Percentiles rank a stretch among this genome's conserved stretches.
These are phyloP conservation scores for Ottelia alismoides DNA, from an alignment of 106 monocot species.

Conservation along the genomic window DNA sequence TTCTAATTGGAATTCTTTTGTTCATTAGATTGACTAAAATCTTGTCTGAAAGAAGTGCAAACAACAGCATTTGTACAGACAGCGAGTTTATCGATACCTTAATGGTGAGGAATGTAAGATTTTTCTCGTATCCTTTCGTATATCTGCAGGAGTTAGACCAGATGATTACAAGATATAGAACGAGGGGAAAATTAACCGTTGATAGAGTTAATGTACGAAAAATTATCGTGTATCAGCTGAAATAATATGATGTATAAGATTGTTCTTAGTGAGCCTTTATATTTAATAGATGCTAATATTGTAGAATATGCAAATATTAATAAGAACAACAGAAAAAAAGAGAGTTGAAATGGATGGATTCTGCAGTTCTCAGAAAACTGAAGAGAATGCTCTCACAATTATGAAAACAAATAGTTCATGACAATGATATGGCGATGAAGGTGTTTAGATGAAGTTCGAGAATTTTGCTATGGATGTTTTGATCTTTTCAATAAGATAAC, in stretches of 20 bases:
- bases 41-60: background rate
- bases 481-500: background rate
- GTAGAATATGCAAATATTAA: background rate
- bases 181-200: background rate
- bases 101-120: slow-evolving; percentile 76
- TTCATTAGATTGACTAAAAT: background rate
- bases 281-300: background rate
- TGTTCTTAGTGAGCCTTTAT: background rate
- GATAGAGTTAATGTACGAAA: too few relatives aligned
- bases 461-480: background rate
- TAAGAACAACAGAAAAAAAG: background rate
- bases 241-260: background rate
- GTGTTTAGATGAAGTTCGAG: background rate
- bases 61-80: background rate
- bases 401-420: background rate
- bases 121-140: slow-evolving; percentile 63
- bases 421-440: background rate
- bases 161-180: background rate
- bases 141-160: slow-evolving; percentile 38
- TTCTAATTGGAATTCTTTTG: background rate
- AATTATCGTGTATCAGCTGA: too few relatives aligned
- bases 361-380: background rate
- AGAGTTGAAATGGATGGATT: background rate
- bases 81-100: slow-evolving; percentile 26
- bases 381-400: too few relatives aligned